phyloP scores from a whole-genome alignment of 306 rosid species.

The Senna siamea region DNA sequence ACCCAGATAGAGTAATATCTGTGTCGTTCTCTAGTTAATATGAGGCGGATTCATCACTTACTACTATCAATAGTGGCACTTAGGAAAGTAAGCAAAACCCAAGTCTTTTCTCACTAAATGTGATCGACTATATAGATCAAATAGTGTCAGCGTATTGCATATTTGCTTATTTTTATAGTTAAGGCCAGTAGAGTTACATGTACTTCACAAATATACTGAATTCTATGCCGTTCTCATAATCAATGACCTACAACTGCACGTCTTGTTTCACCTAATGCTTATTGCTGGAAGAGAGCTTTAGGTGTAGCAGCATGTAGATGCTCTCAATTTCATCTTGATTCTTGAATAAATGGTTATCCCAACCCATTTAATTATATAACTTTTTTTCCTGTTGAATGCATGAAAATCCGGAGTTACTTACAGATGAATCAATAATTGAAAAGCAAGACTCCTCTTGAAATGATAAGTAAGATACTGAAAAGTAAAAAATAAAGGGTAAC shows the following conservation, averaged over 20 bases:
- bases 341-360: slow-evolving; percentile 29
- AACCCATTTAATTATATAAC: slow-evolving; percentile 20
- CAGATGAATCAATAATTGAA: slow-evolving; percentile 15
- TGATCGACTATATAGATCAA: no score
- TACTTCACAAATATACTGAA: no score
- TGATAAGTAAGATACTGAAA: background rate
- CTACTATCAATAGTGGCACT: no score
- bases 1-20: background rate
- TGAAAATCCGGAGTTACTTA: slow-evolving; percentile 6
- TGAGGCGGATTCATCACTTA: no score
- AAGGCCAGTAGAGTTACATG: no score
- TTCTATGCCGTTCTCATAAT: no score
- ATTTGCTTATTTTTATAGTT: no score
- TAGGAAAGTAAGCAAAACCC: no score
- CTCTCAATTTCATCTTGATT: background rate
- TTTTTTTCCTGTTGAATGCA: slow-evolving; percentile 29
- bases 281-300: slow-evolving; percentile 4
- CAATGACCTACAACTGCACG: slow-evolving; percentile 5
- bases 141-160: no score
- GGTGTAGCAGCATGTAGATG: background rate
- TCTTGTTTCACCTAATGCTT: slow-evolving; percentile 6
- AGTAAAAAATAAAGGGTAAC: slow-evolving; percentile 10
- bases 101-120: no score
- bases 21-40: no score
- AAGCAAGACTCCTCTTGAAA: background rate